Conservation (phyloP, 495 filamentous ascomycete genomes). For the Neurospora sublineolata region DNA sequence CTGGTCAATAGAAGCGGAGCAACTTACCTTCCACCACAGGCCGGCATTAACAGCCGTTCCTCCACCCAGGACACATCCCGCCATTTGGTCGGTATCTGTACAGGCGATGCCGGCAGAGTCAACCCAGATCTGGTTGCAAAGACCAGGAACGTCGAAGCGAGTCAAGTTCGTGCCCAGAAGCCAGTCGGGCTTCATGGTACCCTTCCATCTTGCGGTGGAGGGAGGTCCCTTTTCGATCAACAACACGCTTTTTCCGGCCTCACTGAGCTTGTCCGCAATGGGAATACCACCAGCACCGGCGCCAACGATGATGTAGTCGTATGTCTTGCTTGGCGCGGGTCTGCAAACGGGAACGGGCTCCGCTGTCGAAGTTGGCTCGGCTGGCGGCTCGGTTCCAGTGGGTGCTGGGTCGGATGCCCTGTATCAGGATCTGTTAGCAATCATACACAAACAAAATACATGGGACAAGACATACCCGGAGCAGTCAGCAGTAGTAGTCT, state of each 20-base stretch:
- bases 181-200: slow-evolving; percentile 48
- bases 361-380: background rate
- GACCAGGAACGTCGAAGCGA: slow-evolving; percentile 63
- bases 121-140: slow-evolving; percentile 58
- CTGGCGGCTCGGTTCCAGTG: slow-evolving; percentile 3
- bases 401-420: background rate
- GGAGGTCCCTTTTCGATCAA: slow-evolving; percentile 55
- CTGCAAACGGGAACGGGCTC: slow-evolving; percentile 12
- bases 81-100: slow-evolving; percentile 58
- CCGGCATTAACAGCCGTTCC: slow-evolving; percentile 62
- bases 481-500: slow-evolving; percentile 25
- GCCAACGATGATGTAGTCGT: slow-evolving; percentile 59
- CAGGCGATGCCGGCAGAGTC: slow-evolving; percentile 51
- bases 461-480: slow-evolving; percentile 17
- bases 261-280: slow-evolving; percentile 50
- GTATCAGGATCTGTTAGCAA: background rate
- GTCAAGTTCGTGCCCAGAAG: slow-evolving; percentile 54
- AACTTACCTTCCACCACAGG: slow-evolving; percentile 39
- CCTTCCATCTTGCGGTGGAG: slow-evolving; percentile 47
- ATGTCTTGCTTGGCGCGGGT: slow-evolving; percentile 37
- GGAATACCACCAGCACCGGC: slow-evolving; percentile 54
- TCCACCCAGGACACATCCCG: slow-evolving; percentile 65
- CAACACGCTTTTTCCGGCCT: slow-evolving; percentile 49
- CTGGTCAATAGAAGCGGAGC: background rate
- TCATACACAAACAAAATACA: background rate